Evolutionary conservation across 768 basidiomycete genomes (phyloP).

Genomic region (Auriscalpium vulgare): DNA sequence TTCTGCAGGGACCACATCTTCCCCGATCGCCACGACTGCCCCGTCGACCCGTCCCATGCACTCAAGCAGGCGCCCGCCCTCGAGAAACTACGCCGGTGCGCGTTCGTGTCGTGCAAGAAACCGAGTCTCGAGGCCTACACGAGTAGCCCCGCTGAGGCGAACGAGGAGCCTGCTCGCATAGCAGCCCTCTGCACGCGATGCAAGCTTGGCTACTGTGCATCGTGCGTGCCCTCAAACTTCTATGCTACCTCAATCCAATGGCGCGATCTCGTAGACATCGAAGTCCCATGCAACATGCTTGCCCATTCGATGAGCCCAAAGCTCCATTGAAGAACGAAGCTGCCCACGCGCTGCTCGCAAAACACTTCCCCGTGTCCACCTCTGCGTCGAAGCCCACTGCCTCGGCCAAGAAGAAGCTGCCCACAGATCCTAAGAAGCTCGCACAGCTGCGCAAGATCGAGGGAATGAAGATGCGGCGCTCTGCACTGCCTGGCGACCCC

Average conservation of each 20-base stretch:
- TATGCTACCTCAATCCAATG: neutral
- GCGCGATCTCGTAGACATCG: constrained; percentile 45
- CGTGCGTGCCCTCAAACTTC: constrained; percentile 32
- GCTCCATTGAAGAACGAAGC: constrained; percentile 31
- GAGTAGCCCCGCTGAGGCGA: constrained; percentile 20
- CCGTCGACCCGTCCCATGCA: constrained; percentile 11
- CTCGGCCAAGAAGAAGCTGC: constrained; percentile 17
- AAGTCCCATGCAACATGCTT: constrained; percentile 53
- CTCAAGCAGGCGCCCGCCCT: constrained; percentile 3
- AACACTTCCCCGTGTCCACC: constrained; percentile 34
- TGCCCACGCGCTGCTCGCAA: constrained; percentile 46
- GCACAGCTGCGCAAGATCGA: constrained; percentile 51
- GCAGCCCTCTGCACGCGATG: constrained; percentile 45
- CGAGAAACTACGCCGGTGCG: constrained; percentile 41
- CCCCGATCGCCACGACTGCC: constrained; percentile 55
- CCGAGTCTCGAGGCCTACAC: constrained; percentile 40
- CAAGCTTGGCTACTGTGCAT: constrained; percentile 50
- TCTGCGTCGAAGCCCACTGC: constrained; percentile 13
- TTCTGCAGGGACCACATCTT: constrained; percentile 62
- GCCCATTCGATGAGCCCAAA: constrained; percentile 24
- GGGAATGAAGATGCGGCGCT: constrained; percentile 69
- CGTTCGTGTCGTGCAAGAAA: constrained; percentile 42
- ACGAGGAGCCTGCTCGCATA: constrained; percentile 14
- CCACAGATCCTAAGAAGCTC: constrained; percentile 45
- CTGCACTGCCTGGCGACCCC: constrained; percentile 54